Conservation (phyloP, 306 rosid species). For the Cyamopsis tetragonoloba region DNA sequence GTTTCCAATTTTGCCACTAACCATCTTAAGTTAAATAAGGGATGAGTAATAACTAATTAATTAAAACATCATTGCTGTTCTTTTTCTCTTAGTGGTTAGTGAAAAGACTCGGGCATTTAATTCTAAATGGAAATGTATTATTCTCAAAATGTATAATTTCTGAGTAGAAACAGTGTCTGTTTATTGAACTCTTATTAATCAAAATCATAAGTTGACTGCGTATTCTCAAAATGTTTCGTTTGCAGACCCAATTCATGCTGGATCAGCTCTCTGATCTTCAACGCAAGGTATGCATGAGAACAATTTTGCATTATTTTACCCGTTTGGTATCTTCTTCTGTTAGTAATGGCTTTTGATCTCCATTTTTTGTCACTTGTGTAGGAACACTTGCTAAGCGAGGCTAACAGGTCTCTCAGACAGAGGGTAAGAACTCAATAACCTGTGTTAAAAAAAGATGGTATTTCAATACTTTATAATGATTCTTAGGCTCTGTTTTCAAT, state of each 20-base stretch:
- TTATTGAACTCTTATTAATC: not conserved
- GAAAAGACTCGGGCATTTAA: not conserved
- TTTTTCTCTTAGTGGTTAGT: not conserved
- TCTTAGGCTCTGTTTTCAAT: not conserved
- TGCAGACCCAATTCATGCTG: slow-evolving; percentile 83
- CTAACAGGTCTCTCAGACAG: slow-evolving; percentile 73
- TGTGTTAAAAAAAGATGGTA: not conserved
- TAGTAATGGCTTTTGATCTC: not conserved
- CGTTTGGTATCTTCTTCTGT: not conserved
- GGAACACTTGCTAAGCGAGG: slow-evolving; percentile 82
- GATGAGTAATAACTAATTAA: too few relatives aligned
- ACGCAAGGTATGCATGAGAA: slow-evolving; percentile 61
- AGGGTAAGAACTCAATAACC: slow-evolving; percentile 50
- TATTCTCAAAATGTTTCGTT: slow-evolving; percentile 19
- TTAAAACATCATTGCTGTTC: too few relatives aligned
- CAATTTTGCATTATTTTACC: not conserved
- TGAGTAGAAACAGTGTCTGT: not conserved
- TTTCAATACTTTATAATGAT: not conserved
- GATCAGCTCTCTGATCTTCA: slow-evolving; percentile 91
- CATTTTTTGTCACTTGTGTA: slow-evolving; percentile 23
- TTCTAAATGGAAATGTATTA: not conserved
- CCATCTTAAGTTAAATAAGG: not conserved
- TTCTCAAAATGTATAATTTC: not conserved
- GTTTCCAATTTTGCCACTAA: not conserved
- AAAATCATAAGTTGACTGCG: not conserved